phyloP scores from a whole-genome alignment of 768 basidiomycete genomes.

The Tulasnella sp. region DNA sequence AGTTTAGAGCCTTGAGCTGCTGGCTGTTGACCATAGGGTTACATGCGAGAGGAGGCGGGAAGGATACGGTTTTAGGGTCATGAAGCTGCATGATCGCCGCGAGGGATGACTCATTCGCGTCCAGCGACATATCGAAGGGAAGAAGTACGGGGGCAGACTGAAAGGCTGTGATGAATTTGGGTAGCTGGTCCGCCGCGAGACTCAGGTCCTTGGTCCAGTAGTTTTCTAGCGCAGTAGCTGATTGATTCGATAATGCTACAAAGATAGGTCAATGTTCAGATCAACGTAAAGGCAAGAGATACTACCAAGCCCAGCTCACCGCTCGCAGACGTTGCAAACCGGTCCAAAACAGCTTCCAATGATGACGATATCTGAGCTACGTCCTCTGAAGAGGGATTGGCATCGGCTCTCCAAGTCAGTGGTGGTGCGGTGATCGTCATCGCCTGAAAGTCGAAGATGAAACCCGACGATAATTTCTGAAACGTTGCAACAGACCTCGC shows the following conservation, averaged over 20 bases:
- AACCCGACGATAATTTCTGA: conserved; percentile 33
- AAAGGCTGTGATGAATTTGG: conserved; percentile 38
- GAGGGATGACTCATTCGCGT: not conserved
- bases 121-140: conserved; percentile 44
- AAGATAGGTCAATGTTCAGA: not conserved
- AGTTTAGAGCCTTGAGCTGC: conserved; percentile 34
- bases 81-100: conserved; percentile 6
- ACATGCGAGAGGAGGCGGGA: conserved; percentile 51
- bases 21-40: conserved; percentile 39
- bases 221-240: conserved; percentile 33
- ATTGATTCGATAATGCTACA: conserved; percentile 48
- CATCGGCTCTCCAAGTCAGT: conserved; percentile 37
- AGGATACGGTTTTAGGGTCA: conserved; percentile 24
- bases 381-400: conserved; percentile 38
- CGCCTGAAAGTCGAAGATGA: conserved; percentile 46
- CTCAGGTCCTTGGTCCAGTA: conserved; percentile 48
- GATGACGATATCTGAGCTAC: conserved; percentile 32
- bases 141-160: conserved; percentile 38
- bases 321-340: conserved; percentile 48
- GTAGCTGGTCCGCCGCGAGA: conserved; percentile 34
- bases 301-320: conserved; percentile 32
- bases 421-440: conserved; percentile 38
- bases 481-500: not conserved
- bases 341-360: conserved; percentile 36
- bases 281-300: not conserved